Evolutionary conservation across 2,329 filamentous ascomycete species (phyloP), one percentile per base, ranked within the genome.

Genomic region (Trichophyton benhamiae): DNA sequence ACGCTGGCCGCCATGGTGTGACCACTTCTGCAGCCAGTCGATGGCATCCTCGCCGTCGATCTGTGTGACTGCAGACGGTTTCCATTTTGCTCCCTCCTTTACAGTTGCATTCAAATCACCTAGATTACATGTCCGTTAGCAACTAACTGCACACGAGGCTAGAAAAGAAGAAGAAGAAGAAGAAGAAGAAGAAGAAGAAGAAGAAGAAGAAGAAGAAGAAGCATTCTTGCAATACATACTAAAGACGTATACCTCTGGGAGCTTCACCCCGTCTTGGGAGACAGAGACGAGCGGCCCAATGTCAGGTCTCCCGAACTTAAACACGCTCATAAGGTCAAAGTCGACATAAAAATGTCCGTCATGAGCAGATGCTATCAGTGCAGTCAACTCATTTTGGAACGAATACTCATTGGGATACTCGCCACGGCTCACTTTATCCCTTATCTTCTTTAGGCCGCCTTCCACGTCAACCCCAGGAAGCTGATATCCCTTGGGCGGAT

Each of bases 271-370:
- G 67, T 87, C 83, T 2, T 72, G 65, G 1, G 83, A 87, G 6
- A 86, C 77, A 0, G 84, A 86, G 0, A 86, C 82, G 0, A 87
- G 72, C 7, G 80, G 75, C 5, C 75, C 77, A 66, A 84, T 75
- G 3, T 79, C 73, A 64, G 83, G 80, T 2, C 82, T 80, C 13
- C 78, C 72, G 66, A 79, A 83, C 6, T 75, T 72, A 57, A 85
- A 83, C 13, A 65, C 57, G 36, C 57, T 64, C 1, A 64, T 33
- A 11, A 67, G 65, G 17, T 66, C 66, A 2, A 69, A 64, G 13
- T 60, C 30, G 42, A 68, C 66, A 44, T 61, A 60, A 38, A 76
- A 66, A 67, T 89, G 86, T 0, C 84, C 83, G 68, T 89, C 86
- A 65, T 87, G 83, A 2, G 82, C 80, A 1, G 75, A 75, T 25